Percentiles rank a stretch among this genome's conserved stretches.
Evolutionary conservation across 139 green algal species (phyloP).

Genomic region (Tetraselmis chui): DNA sequence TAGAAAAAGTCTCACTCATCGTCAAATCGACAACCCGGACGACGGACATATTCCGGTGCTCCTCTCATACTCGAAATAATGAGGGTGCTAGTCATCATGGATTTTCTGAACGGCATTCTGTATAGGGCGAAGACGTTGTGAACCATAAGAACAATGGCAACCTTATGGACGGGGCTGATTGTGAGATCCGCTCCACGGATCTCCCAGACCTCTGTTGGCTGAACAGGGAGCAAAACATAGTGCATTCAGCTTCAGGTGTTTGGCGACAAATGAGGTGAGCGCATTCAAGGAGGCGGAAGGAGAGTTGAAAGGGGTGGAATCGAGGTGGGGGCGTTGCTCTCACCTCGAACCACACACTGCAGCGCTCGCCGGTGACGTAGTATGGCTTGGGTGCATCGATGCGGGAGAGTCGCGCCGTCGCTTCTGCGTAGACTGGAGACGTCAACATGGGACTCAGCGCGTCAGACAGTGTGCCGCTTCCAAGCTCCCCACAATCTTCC

Average conservation of each 20-base stretch:
- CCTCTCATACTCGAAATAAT: not conserved
- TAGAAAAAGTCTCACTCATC: not conserved
- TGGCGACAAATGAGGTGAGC: not conserved
- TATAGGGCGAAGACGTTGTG: not conserved
- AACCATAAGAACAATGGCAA: not conserved
- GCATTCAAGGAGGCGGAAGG: not conserved
- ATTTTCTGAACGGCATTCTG: not conserved
- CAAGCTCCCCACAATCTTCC: no score
- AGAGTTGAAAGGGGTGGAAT: not conserved
- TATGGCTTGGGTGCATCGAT: constrained; percentile 45
- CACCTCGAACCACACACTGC: constrained; percentile 67
- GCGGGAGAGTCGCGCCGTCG: constrained; percentile 30
- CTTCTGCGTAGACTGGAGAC: constrained; percentile 74
- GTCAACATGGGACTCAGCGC: no score
- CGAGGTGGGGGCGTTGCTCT: no score
- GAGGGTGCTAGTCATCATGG: no score
- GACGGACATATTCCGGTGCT: not conserved
- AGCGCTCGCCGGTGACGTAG: constrained; percentile 57
- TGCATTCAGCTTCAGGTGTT: no score
- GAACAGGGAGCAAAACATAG: not conserved
- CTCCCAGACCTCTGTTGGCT: constrained; percentile 47
- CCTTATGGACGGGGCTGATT: constrained; percentile 60
- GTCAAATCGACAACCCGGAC: not conserved
- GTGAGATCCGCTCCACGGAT: constrained; percentile 67
- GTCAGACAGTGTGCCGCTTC: no score